Percentiles rank a stretch among this genome's conserved stretches.
Evolutionary conservation across 345 rosid species (phyloP).

Genomic region (Populus tremula): DNA sequence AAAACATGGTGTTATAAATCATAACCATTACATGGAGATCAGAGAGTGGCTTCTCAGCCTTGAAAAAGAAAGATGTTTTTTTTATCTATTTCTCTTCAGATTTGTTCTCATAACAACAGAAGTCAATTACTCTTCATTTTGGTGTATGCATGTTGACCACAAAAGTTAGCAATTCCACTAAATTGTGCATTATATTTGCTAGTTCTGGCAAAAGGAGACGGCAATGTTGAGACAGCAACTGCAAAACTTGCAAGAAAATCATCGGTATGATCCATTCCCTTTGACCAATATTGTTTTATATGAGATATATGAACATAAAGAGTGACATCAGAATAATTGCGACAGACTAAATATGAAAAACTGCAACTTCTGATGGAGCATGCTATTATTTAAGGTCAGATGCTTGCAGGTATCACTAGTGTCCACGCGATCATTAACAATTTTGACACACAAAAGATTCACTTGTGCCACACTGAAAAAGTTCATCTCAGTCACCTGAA

Average conservation of each 20-base stretch:
- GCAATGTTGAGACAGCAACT: constrained; percentile 67
- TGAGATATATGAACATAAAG: background rate
- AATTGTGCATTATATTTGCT: constrained; percentile 22
- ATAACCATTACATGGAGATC: background rate
- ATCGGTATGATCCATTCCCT: constrained; percentile 47
- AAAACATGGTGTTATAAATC: background rate
- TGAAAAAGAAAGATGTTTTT: background rate
- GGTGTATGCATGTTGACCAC: background rate
- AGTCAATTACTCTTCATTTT: background rate
- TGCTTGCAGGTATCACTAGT: background rate
- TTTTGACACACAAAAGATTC: background rate
- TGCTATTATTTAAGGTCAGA: background rate
- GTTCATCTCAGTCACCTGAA: background rate
- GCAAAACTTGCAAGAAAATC: constrained; percentile 69
- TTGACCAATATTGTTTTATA: background rate
- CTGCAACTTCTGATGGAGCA: background rate
- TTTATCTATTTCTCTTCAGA: background rate
- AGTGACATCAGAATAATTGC: background rate
- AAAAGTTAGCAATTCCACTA: background rate
- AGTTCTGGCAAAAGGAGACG: constrained; percentile 88
- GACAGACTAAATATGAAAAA: background rate
- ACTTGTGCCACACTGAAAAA: background rate
- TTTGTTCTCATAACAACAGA: background rate
- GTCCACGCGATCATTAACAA: background rate
- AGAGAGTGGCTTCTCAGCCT: background rate